Base-by-base conservation (phyloP, 2,329 filamentous ascomycete species). In the Nemania sp. region DNA sequence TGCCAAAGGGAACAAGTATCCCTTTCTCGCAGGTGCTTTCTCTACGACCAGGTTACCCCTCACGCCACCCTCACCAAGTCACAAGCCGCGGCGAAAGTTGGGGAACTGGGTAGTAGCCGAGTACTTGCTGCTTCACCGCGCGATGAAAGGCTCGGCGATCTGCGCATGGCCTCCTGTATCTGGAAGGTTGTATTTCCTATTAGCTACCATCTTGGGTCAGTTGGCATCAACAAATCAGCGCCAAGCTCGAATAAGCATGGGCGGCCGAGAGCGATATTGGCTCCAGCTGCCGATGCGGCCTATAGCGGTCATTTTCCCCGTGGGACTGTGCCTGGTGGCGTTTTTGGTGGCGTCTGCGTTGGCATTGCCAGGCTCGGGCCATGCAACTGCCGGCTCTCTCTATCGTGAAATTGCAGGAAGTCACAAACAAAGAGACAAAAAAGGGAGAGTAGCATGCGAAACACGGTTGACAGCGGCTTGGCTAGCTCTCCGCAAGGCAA, bases 181-280 rank as follows among this genome's bases (percentile, higher is more conserved):
- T 6, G 57, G 57, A 60, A 59, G 56, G 56, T 59, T 59, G 52
- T 49, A 56, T 46, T 47, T 12, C 43, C 26, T 37, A 12, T 28
- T 6, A 6, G 12, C 26, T 46, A 36, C 41, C 26, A 47, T 57
- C 50, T 54, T 41, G 19, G 54, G 51, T 55, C 56, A 55, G 48
- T 57, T 45, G 52, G 47, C 49, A 28, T 11, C 12, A 22, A 26
- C 6, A 17, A 28, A 28, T n/a, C 34, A 5, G 22, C 26, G 28
- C 22, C 36, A 56, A 20, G 33, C 45, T 40, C 22, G 53, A 40
- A 48, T 28, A n/a, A n/a, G n/a, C n/a, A n/a, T n/a, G n/a, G n/a
- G n/a, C n/a, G n/a, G n/a, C n/a, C n/a, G n/a, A n/a, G n/a, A n/a
- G n/a, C n/a, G n/a, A n/a, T n/a, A n/a, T n/a, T n/a, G n/a, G n/a